Conservation (phyloP, 257 asterid genomes). For the Solanum pimpinellifolium region DNA sequence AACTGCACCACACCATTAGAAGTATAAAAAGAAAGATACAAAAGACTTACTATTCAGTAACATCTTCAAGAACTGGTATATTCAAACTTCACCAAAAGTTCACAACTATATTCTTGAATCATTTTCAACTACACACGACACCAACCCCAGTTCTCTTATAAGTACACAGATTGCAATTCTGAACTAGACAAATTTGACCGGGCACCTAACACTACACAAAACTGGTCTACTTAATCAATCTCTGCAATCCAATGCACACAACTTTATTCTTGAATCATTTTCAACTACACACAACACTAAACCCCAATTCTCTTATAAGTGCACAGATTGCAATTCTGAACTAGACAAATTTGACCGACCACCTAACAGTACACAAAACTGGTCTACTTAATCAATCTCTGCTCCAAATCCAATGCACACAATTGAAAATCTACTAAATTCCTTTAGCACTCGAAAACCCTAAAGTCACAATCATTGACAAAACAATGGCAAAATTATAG, state of each 20-base stretch:
- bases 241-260: not conserved
- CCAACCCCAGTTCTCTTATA: not conserved
- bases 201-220: not conserved
- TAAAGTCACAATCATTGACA: not conserved
- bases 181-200: not conserved
- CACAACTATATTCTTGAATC: not conserved
- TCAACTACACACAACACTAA: not conserved
- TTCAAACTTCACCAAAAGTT: not conserved
- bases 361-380: not conserved
- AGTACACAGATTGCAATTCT: not conserved
- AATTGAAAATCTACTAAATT: not conserved
- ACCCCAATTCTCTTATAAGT: not conserved
- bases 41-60: conserved; percentile 58
- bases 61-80: conserved; percentile 41
- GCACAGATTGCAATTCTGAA: not conserved
- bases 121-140: not conserved
- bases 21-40: not conserved
- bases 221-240: not conserved
- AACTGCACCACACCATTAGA: not conserved
- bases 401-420: not conserved
- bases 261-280: not conserved
- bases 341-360: not conserved
- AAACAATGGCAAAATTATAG: not conserved
- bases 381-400: not conserved
- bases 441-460: not conserved